Evolutionary conservation across 2,329 filamentous ascomycete genomes (phyloP).

Genomic region (Microsporum ferrugineum): DNA sequence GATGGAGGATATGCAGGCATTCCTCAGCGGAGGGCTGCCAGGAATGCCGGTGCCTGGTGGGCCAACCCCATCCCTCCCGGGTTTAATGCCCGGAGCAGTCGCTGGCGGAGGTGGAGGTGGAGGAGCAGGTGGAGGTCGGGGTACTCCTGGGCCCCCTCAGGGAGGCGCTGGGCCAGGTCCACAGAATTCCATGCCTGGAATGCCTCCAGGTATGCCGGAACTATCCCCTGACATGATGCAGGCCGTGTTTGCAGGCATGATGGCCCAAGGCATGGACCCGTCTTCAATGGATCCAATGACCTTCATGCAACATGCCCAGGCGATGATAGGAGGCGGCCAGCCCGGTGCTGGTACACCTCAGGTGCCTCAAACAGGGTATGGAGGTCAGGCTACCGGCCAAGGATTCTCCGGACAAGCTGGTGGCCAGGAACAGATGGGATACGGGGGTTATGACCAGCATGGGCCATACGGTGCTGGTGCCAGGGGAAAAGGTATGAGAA

Average conservation of each 20-base stretch:
- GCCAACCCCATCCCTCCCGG: conserved; percentile 21
- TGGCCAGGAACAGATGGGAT: conserved; percentile 33
- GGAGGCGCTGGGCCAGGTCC: conserved; percentile 11
- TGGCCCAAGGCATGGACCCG: conserved; percentile 44
- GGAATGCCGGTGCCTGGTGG: conserved; percentile 35
- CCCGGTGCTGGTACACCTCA: conserved; percentile 29
- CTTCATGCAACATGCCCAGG: conserved; percentile 44
- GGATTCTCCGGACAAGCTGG: conserved; percentile 27
- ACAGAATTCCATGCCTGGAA: conserved; percentile 27
- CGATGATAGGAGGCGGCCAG: conserved; percentile 37
- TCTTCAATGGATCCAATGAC: conserved; percentile 43
- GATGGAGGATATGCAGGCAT: conserved; percentile 49
- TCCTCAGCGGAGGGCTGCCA: conserved; percentile 42
- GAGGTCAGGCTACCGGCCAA: conserved; percentile 24
- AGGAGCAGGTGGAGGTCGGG: neutral
- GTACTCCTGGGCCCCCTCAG: conserved; percentile 10
- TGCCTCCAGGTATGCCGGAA: conserved; percentile 42
- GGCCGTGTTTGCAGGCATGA: conserved; percentile 46
- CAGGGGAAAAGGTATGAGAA: conserved; percentile 25
- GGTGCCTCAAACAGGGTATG: conserved; percentile 26
- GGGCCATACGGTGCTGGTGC: conserved; percentile 28
- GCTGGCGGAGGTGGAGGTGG: conserved; percentile 6
- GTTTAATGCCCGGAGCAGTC: conserved; percentile 17
- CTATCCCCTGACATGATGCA: conserved; percentile 48
- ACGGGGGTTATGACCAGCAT: conserved; percentile 32